These are phyloP conservation scores for Beta macrorhiza DNA, from an alignment of 179 eudicot species.

Conservation along the genomic window DNA sequence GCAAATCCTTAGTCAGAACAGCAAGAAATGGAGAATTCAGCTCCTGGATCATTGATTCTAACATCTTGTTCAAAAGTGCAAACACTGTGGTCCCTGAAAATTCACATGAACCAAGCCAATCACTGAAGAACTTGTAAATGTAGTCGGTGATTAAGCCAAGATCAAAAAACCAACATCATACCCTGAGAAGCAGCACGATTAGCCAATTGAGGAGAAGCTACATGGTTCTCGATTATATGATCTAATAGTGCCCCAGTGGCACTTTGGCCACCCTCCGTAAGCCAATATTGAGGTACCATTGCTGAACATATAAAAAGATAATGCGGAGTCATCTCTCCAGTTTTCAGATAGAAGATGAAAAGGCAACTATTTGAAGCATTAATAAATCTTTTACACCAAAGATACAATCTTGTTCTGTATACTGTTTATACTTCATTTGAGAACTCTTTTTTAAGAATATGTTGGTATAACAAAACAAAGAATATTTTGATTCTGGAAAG, in stretches of 20 bases:
- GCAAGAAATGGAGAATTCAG: constrained; percentile 59
- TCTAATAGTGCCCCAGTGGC: constrained; percentile 94
- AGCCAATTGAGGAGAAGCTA: constrained; percentile 84
- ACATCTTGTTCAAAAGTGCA: constrained; percentile 65
- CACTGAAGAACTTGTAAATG: neutral
- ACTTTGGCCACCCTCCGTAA: constrained; percentile 99
- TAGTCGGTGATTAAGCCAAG: constrained; percentile 1
- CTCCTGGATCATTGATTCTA: constrained; percentile 66
- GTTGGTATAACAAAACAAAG: neutral
- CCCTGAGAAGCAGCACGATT: constrained; percentile 93
- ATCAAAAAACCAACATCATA: constrained; percentile 26
- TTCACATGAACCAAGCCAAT: neutral
- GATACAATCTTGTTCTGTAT: neutral
- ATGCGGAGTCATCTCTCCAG: constrained; percentile 11
- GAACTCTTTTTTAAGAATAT: neutral
- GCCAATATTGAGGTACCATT: constrained; percentile 96
- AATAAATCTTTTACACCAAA: neutral
- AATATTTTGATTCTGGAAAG: neutral
- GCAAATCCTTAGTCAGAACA: constrained; percentile 78
- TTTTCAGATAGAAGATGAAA: neutral
- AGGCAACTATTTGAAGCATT: neutral
- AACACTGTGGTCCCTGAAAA: constrained; percentile 62
- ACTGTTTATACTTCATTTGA: neutral
- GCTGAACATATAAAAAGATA: constrained; percentile 40
- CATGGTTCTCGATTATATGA: constrained; percentile 74